Percentiles rank a stretch among this genome's conserved stretches.
Conservation (phyloP, 2,329 filamentous ascomycete species). For the Fusarium illudens region DNA sequence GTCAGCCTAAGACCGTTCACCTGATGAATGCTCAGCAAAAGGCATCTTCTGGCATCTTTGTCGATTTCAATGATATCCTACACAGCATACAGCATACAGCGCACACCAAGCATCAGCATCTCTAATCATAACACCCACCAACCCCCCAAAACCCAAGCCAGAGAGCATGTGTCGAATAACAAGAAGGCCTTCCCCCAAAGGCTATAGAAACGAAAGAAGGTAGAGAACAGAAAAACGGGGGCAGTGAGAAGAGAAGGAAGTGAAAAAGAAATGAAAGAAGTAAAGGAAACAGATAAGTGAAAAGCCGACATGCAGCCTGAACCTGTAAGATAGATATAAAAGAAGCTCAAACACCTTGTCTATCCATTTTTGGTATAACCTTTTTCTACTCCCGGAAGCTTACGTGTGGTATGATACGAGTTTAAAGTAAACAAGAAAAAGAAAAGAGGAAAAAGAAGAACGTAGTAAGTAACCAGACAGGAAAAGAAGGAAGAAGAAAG, state of each 20-base stretch:
- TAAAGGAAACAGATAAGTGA: background rate
- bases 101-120: background rate
- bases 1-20: background rate
- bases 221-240: background rate
- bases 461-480: slow-evolving; percentile 25
- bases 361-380: slow-evolving; percentile 45
- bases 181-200: background rate
- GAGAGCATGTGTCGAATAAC: background rate
- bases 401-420: slow-evolving; percentile 40
- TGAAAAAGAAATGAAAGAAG: background rate
- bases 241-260: background rate
- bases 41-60: background rate
- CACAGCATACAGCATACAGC: background rate
- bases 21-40: background rate
- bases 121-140: background rate
- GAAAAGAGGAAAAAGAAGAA: slow-evolving; percentile 18
- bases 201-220: background rate
- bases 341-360: slow-evolving; percentile 38
- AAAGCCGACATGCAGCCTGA: background rate
- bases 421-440: slow-evolving; percentile 3
- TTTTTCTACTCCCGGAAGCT: slow-evolving; percentile 41
- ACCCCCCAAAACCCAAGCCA: slow-evolving; percentile 1
- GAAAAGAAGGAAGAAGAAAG: slow-evolving; percentile 12
- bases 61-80: background rate
- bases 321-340: slow-evolving; percentile 15